Percentiles rank a stretch among this genome's conserved stretches.
phyloP scores from a whole-genome alignment of 1,284 basidiomycete genomes.

The Boletus semigastroideus region DNA sequence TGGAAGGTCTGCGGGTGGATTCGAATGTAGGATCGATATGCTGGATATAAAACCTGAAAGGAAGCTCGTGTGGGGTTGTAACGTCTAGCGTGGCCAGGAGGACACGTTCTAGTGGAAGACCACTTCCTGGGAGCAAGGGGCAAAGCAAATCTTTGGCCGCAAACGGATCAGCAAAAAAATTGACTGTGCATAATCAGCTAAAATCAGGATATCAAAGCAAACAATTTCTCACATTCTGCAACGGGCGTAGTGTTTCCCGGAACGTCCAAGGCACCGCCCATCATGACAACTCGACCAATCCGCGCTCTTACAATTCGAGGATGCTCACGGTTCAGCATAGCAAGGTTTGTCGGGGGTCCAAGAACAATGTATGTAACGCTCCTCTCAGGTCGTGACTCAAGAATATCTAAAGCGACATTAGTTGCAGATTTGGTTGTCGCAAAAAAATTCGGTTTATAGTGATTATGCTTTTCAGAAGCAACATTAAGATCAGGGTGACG shows the following conservation, averaged over 20 bases:
- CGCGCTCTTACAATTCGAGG: constrained; percentile 55
- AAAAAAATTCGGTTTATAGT: constrained; percentile 43
- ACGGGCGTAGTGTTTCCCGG: constrained; percentile 87
- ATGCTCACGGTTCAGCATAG: constrained; percentile 62
- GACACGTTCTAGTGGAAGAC: constrained; percentile 64
- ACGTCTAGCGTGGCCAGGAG: constrained; percentile 79
- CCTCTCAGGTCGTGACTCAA: constrained; percentile 56
- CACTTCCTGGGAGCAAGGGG: constrained; percentile 36
- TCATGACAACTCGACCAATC: constrained; percentile 77
- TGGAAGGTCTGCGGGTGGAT: constrained; percentile 46
- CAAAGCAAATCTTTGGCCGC: constrained; percentile 70
- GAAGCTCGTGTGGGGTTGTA: constrained; percentile 75
- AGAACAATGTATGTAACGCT: constrained; percentile 84
- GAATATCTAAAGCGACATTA: constrained; percentile 68
- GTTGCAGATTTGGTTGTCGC: constrained; percentile 51
- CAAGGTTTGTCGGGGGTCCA: constrained; percentile 89
- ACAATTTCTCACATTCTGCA: constrained; percentile 66
- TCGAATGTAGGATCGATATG: constrained; percentile 57
- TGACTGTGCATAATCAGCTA: constrained; percentile 55
- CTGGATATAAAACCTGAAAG: constrained; percentile 62
- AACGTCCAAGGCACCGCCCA: constrained; percentile 96
- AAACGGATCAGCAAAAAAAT: constrained; percentile 92
- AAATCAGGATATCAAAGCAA: not conserved
- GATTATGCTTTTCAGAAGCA: constrained; percentile 24
- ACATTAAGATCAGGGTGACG: constrained; percentile 75